phyloP scores from a whole-genome alignment of 2,329 filamentous ascomycete genomes.

The Remersonia thermophila region DNA sequence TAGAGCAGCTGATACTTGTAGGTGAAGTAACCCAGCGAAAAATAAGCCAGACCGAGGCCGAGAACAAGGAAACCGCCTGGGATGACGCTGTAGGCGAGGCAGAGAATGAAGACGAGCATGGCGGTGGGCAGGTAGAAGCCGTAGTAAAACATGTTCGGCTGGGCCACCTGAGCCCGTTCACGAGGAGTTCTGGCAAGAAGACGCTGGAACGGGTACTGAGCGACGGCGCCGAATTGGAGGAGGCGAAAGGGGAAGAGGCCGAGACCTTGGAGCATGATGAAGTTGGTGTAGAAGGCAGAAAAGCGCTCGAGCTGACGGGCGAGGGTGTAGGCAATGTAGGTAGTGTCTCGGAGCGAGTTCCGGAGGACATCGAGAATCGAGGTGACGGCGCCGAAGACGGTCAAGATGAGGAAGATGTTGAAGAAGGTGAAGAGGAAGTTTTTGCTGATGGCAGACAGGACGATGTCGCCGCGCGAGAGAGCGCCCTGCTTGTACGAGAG shows the following conservation, averaged over 20 bases:
- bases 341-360: slow-evolving; percentile 66
- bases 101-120: slow-evolving; percentile 86
- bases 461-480: slow-evolving; percentile 88
- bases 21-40: slow-evolving; percentile 70
- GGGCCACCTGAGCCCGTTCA: slow-evolving; percentile 70
- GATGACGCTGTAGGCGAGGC: slow-evolving; percentile 85
- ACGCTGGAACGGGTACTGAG: slow-evolving; percentile 68
- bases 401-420: slow-evolving; percentile 95
- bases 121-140: slow-evolving; percentile 92
- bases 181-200: slow-evolving; percentile 76
- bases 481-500: slow-evolving; percentile 85
- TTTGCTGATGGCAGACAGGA: slow-evolving; percentile 90
- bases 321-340: slow-evolving; percentile 61
- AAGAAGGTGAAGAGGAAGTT: slow-evolving; percentile 99
- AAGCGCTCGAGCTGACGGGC: slow-evolving; percentile 64
- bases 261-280: slow-evolving; percentile 87
- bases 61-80: slow-evolving; percentile 69
- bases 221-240: slow-evolving; percentile 76
- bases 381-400: slow-evolving; percentile 70
- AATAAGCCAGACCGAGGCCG: slow-evolving; percentile 72
- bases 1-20: slow-evolving; percentile 98
- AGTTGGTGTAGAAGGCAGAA: slow-evolving; percentile 79
- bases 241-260: slow-evolving; percentile 87
- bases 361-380: slow-evolving; percentile 61
- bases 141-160: slow-evolving; percentile 83